Base-by-base conservation (phyloP, 83 land plant genomes). In the Picea abies region DNA sequence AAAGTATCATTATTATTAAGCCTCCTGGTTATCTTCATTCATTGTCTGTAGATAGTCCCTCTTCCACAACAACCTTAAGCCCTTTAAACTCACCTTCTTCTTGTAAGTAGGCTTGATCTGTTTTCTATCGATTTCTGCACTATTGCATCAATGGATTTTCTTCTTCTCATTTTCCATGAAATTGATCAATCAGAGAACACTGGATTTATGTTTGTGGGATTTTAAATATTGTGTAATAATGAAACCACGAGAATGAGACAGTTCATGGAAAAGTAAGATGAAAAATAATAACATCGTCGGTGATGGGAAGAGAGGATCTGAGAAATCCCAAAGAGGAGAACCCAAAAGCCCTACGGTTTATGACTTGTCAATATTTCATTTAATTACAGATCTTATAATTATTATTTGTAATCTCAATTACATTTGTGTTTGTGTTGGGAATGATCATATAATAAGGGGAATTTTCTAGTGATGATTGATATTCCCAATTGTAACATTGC, bases 71-170 rank as follows among this genome's bases (percentile, higher is more conserved):
- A 72, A 85, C 86, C 14, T n/a, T n/a, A n/a, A n/a, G n/a, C n/a
- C n/a, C n/a, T n/a, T n/a, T n/a, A n/a, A n/a, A n/a, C n/a, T n/a
- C 92, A 22, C 94, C 94, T 0, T 90, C 87, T 81, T 80, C 87
- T 78, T 88, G 29, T 29, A 29, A 29, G 29, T 29, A 29, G 29
- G 29, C 29, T 29, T 29, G 29, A 29, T 29, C 29, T 29, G 0
- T 4, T 2, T 39, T 39, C 41, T 3, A 2, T 39, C 5, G 5
- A 39, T 39, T 39, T 39, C 3, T 3, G 5, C 41, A 39, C 41
- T 39, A 4, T 39, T 3, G 41, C 41, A 39, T 39, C 41, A 39
- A 39, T 39, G 41, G 4, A 39, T 39, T 39, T 39, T 0, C 29
- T 29, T 29, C 29, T 29, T 29, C 29, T 29, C 0, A 1, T 29